Conservation (phyloP, 768 basidiomycete genomes). For the Rhodotorula sphaerocarpa region DNA sequence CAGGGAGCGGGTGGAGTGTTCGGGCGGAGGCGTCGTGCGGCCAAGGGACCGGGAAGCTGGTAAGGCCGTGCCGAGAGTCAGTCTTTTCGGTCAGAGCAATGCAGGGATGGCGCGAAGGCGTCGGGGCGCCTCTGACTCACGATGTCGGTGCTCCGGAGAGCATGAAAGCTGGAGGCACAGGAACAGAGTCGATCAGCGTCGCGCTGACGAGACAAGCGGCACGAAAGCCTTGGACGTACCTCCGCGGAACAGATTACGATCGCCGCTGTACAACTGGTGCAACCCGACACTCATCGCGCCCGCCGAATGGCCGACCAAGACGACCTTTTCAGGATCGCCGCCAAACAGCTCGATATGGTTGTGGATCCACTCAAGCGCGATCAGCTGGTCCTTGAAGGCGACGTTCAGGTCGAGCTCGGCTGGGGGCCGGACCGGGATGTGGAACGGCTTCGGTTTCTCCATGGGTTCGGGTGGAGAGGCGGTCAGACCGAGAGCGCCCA, state of each 20-base stretch:
- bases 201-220: not conserved
- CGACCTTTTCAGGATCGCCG: constrained; percentile 41
- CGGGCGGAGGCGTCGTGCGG: constrained; percentile 32
- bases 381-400: constrained; percentile 49
- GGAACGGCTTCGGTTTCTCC: constrained; percentile 8
- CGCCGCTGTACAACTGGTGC: constrained; percentile 24
- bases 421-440: constrained; percentile 18
- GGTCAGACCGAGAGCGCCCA: constrained; percentile 29
- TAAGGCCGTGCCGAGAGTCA: not conserved
- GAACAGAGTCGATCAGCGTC: not conserved
- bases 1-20: constrained; percentile 28
- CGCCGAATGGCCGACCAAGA: constrained; percentile 26
- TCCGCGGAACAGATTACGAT: constrained; percentile 20
- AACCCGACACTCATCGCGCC: constrained; percentile 29
- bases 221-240: not conserved
- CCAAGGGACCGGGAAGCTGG: constrained; percentile 34
- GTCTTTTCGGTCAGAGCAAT: too few relatives aligned
- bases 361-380: constrained; percentile 46
- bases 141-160: constrained; percentile 34
- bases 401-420: constrained; percentile 47
- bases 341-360: constrained; percentile 45
- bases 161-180: constrained; percentile 27
- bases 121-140: not conserved
- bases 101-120: not conserved
- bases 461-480: constrained; percentile 23